Evolutionary conservation across 768 basidiomycete genomes (phyloP), one percentile per base, ranked within the genome.

Genomic region (Galerina sulciceps): DNA sequence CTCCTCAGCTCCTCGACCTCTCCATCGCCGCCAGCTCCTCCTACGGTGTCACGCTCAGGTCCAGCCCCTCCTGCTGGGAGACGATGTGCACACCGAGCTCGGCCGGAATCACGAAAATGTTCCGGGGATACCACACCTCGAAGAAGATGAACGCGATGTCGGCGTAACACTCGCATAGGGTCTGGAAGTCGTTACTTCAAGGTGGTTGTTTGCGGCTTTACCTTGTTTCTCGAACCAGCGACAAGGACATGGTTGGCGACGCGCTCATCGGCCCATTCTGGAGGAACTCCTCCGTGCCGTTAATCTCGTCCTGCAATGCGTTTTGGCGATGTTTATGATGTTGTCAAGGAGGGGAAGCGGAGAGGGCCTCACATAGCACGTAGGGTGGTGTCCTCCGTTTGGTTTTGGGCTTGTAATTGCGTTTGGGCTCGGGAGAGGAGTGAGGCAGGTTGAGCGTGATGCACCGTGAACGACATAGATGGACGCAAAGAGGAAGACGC

Each of bases 71-170:
- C 57, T 96, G 94, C 66, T 93, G 91, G 2, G 90, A 90, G 4
- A 93, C 85, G 35, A 93, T 75, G 0, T 87, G 88, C 35, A 4
- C 26, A 31, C 26, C 26, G 5, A 93, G 66, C 59, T 87, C 85
- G 2, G 83, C 78, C 0, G 88, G 85, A 14, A 94, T 81, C 51
- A 55, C n/a, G n/a, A n/a, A n/a, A n/a, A 94, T 90, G 73, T 96
- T 97, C 41, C 93, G 79, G 67, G 94, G 71, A 10, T 86, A 88
- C 94, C 94, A 97, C 0, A 87, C 89, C 73, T 94, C 94, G 65
- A 97, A 92, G 68, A 89, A 91, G 71, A 96, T 94, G 59, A 96
- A 93, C 0, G 94, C 94, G 44, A 93, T 82, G 67, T 97, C 94
- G 42, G 91, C 88, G 64, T 96, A 94, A 53, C 86, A 86, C 67